These are phyloP conservation scores for Marchantia paleacea DNA, from an alignment of 225 moss, liverwort and hornwort genomes.

Conservation along the genomic window DNA sequence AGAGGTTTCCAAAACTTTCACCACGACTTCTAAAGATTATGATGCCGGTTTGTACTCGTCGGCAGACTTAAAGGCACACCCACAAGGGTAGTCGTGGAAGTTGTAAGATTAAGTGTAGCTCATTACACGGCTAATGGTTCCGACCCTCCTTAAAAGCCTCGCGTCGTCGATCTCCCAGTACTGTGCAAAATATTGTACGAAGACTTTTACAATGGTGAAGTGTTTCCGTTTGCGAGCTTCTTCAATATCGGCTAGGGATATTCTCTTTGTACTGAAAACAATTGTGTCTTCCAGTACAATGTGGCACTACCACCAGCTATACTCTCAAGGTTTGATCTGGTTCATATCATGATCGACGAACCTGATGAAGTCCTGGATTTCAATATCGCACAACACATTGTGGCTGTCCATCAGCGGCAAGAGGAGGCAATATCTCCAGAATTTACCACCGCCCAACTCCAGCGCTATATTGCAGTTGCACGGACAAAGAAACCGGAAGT, in stretches of 20 bases:
- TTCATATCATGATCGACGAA: constrained; percentile 97
- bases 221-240: background rate
- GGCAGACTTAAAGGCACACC: background rate
- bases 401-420: constrained; percentile 85
- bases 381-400: constrained; percentile 87
- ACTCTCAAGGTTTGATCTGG: constrained; percentile 96
- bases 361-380: constrained; percentile 88
- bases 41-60: background rate
- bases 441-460: constrained; percentile 80
- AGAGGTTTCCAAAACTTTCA: background rate
- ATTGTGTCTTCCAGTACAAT: constrained; percentile 68
- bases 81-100: background rate
- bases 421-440: constrained; percentile 82
- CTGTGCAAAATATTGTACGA: background rate
- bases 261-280: background rate
- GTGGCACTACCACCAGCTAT: constrained; percentile 98
- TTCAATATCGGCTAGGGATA: background rate
- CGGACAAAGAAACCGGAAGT: constrained; percentile 88
- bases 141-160: background rate
- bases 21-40: background rate
- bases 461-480: constrained; percentile 97
- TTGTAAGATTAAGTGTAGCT: background rate
- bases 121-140: background rate
- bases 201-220: background rate
- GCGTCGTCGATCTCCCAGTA: background rate